Conservation (phyloP, 2,329 filamentous ascomycete species). For the Alternaria sp. region DNA sequence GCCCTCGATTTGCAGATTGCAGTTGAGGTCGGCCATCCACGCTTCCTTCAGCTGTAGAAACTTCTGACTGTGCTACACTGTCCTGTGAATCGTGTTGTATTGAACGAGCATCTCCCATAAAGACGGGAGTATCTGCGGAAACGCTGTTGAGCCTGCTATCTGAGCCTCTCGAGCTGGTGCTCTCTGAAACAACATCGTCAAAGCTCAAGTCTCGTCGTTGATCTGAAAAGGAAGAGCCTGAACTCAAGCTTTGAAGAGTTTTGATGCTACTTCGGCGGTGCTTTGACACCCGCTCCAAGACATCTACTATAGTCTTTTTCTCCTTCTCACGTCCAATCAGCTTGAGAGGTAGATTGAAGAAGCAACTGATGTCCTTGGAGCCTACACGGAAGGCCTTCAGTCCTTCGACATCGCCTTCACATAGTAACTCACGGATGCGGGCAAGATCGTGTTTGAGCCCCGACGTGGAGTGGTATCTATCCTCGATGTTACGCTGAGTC, state of each 20-base stretch:
- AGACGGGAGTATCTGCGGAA: slow-evolving; percentile 34
- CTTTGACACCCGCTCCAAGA: slow-evolving; percentile 79
- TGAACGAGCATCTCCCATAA: slow-evolving; percentile 37
- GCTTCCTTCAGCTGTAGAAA: slow-evolving; percentile 34
- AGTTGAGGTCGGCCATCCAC: slow-evolving; percentile 35
- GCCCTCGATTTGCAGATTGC: slow-evolving; percentile 27
- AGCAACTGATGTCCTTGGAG: slow-evolving; percentile 88
- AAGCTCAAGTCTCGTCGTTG: slow-evolving; percentile 59
- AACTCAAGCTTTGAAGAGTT: slow-evolving; percentile 61
- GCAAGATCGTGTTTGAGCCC: slow-evolving; percentile 84
- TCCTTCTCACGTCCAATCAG: slow-evolving; percentile 85
- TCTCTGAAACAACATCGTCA: slow-evolving; percentile 61
- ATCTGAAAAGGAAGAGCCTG: slow-evolving; percentile 63
- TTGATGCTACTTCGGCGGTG: slow-evolving; percentile 62
- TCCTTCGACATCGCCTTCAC: slow-evolving; percentile 75
- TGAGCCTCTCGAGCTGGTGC: slow-evolving; percentile 64
- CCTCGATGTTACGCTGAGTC: slow-evolving; percentile 85
- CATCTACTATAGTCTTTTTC: slow-evolving; percentile 69
- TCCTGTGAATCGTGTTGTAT: slow-evolving; percentile 44
- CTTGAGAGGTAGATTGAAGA: slow-evolving; percentile 83
- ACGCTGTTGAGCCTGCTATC: slow-evolving; percentile 53
- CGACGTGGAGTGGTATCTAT: slow-evolving; percentile 89
- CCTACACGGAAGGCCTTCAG: slow-evolving; percentile 79
- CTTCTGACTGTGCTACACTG: slow-evolving; percentile 35
- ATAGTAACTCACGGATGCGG: slow-evolving; percentile 76